phyloP scores from a whole-genome alignment of 2,329 filamentous ascomycete species.

The Exophiala mesophila region DNA sequence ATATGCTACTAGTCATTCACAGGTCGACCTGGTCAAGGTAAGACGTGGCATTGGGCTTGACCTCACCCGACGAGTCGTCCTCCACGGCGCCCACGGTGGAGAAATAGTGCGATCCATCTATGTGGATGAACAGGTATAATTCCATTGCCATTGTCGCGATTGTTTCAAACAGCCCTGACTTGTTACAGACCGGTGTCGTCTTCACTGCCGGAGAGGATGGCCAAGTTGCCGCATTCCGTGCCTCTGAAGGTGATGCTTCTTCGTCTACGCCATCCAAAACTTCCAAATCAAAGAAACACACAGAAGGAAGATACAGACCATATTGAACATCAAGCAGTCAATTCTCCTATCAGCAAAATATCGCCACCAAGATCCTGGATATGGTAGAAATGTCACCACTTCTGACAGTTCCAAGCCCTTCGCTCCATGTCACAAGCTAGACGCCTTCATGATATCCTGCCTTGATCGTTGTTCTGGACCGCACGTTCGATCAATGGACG shows the following conservation, averaged over 20 bases:
- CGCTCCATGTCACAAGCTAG: too few species aligned
- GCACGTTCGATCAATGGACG: too few species aligned
- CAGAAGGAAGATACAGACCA: slow-evolving; percentile 22
- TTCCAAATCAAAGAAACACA: slow-evolving; percentile 17
- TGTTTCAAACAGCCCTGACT: slow-evolving; percentile 8
- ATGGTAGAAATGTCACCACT: too few species aligned
- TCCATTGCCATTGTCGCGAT: neutral
- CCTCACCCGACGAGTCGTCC: slow-evolving; percentile 37
- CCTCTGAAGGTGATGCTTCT: neutral
- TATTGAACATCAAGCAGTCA: slow-evolving; percentile 21
- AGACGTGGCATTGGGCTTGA: slow-evolving; percentile 32
- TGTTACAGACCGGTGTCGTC: slow-evolving; percentile 34
- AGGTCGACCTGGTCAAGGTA: slow-evolving; percentile 37
- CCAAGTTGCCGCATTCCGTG: slow-evolving; percentile 19
- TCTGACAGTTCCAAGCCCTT: too few species aligned
- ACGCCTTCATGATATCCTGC: neutral
- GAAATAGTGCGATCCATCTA: slow-evolving; percentile 45
- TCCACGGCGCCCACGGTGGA: slow-evolving; percentile 46
- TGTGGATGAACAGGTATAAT: slow-evolving; percentile 40
- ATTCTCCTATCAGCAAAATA: too few species aligned
- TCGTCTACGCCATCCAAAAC: slow-evolving; percentile 7
- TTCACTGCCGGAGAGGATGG: slow-evolving; percentile 45
- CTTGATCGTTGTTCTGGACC: neutral
- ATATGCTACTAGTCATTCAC: slow-evolving; percentile 17
- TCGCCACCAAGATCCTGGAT: too few species aligned